Conservation (phyloP, 257 asterid genomes). For the Plantago major region DNA sequence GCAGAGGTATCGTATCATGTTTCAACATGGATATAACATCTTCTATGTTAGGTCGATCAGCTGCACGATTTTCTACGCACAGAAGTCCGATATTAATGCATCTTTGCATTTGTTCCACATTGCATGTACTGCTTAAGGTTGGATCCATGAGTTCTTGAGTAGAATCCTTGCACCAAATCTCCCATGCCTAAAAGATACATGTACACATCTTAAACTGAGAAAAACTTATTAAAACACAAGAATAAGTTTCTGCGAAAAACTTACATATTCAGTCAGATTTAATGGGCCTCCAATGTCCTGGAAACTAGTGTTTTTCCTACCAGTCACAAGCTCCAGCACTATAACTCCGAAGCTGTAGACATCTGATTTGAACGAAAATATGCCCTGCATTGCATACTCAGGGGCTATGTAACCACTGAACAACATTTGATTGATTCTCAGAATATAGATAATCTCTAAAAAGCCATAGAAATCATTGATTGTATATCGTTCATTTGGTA, state of each 20-base stretch:
- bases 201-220: not conserved
- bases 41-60: conserved; percentile 40
- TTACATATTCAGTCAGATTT: conserved; percentile 52
- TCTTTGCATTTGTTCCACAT: conserved; percentile 26
- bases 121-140: conserved; percentile 28
- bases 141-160: conserved; percentile 44
- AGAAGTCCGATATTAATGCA: conserved; percentile 45
- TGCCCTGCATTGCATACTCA: conserved; percentile 61
- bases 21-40: conserved; percentile 42
- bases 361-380: conserved; percentile 55
- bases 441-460: not conserved
- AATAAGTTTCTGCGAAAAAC: conserved; percentile 4
- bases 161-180: conserved; percentile 37
- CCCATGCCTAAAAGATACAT: conserved; percentile 41
- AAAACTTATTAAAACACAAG: not conserved
- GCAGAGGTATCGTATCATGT: conserved; percentile 28
- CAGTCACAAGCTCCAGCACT: conserved; percentile 51
- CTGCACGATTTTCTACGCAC: conserved; percentile 44
- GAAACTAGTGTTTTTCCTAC: conserved; percentile 40
- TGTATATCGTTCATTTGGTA: not conserved
- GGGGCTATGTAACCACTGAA: conserved; percentile 69
- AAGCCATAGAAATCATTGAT: not conserved
- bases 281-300: conserved; percentile 37
- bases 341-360: conserved; percentile 58
- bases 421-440: not conserved